Base-by-base conservation (phyloP, 768 basidiomycete genomes). In the Boletus reticulatus region DNA sequence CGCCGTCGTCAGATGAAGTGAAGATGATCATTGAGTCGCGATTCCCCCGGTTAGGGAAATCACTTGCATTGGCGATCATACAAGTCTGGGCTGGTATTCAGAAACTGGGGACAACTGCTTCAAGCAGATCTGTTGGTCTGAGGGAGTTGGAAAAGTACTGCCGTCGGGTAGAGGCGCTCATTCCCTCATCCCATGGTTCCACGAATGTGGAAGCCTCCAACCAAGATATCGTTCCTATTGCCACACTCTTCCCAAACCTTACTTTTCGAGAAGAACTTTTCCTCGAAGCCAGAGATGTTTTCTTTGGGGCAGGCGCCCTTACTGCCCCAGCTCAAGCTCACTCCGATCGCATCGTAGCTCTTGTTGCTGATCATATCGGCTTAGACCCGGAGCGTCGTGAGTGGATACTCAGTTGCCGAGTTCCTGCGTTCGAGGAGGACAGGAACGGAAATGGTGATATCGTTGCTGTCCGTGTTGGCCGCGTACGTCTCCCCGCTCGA, bases 111-210 rank as follows among this genome's bases (percentile, higher is more conserved):
- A 66, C 75, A n/a, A 72, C 78, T 1, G 75, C 80, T 7, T 82
- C 84, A 9, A 76, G 77, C 27, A 76, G 85, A 37, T 78, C 83
- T 45, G 73, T 92, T 43, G 92, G 93, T 4, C 66, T 97, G 38
- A 81, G 87, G 31, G 91, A 97, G 64, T 72, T 95, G 50, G 84
- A 88, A 67, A 94, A 89, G 65, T 91, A 92, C 72, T 94, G 92
- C 70, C 76, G 75, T 5, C 83, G 96, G 36, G 77, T 94, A 16
- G 80, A 88, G 29, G 70, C 72, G 16, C 69, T 91, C 20, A 67
- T 94, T 1, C 84, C 89, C 0, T 48, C 75, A 3, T 76, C 76
- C 6, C 68, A 76, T 56, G 72, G 73, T 48, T 57, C 73, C 13
- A 78, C 81, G 75, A 77, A 80, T 48, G 51, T 79, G 20, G 68